phyloP scores from a whole-genome alignment of 352 stramenopile species.

The Pythium coloratum region DNA sequence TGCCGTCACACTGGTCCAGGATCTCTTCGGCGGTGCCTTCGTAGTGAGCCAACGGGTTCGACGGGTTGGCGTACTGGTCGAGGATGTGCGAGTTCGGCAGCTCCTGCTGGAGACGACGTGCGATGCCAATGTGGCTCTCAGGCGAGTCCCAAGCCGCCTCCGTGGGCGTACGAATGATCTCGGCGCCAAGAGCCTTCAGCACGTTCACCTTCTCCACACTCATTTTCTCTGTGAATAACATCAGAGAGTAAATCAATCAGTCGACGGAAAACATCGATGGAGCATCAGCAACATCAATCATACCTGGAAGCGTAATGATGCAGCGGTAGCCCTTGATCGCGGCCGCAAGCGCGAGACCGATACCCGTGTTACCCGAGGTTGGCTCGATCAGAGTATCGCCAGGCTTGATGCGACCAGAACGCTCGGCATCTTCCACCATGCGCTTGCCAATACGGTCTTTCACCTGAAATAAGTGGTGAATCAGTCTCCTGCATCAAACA shows the following conservation, averaged over 20 bases:
- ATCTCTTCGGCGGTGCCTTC: constrained; percentile 96
- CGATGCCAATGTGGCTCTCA: constrained; percentile 94
- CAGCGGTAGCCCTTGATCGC: constrained; percentile 96
- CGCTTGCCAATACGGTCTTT: constrained; percentile 87
- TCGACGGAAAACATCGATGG: too few relatives aligned
- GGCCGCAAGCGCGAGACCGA: constrained; percentile 96
- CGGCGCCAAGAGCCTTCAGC: constrained; percentile 93
- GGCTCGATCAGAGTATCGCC: constrained; percentile 95
- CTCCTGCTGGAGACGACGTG: constrained; percentile 90
- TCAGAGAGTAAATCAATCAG: too few relatives aligned
- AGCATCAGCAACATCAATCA: too few relatives aligned
- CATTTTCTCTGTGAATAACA: constrained; percentile 89
- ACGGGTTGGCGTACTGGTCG: constrained; percentile 96
- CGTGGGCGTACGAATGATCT: constrained; percentile 96
- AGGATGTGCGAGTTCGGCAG: constrained; percentile 96
- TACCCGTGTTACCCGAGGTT: constrained; percentile 96
- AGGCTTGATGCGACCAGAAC: constrained; percentile 82
- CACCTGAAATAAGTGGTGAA: constrained; percentile 28
- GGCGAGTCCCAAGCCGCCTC: constrained; percentile 95
- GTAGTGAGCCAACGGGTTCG: constrained; percentile 96
- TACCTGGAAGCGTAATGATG: constrained; percentile 88
- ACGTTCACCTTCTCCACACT: constrained; percentile 96
- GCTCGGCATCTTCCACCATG: constrained; percentile 91
- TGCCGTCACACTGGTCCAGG: constrained; percentile 84
- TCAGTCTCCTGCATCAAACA: not conserved